Base-by-base conservation (phyloP, 176 grass and related monocot genomes). In the Chrysopogon serrulatus region DNA sequence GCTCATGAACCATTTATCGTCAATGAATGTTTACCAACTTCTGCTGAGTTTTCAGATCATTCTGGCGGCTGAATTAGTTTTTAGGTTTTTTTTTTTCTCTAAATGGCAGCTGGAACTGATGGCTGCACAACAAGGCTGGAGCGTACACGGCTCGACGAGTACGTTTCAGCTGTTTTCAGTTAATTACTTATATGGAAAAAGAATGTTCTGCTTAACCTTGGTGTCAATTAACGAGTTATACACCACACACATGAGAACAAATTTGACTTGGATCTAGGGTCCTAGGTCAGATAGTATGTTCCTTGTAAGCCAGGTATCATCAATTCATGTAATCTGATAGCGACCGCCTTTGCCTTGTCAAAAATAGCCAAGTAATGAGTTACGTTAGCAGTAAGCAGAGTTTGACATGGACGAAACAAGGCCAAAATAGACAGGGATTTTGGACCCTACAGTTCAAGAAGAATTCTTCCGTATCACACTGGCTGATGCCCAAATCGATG, bases 231-330 rank as follows among this genome's bases (percentile, higher is more conserved):
- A 73, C 18, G 16, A 65, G 35, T 5, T 40, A 70, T 40, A 72
- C 43, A 27, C 6, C 6, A 8, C 6, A 28, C 5, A 30, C 40
- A 30, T 28, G 27, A 32, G 23, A 43, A 42, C 5, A 36, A 5
- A 30, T 11, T 4, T 35, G 65, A 41, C 32, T 82, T 82, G 49
- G 3, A 39, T 82, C 39, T 72, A 6, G 37, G 4, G 30, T 83
- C 11, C 8, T 33, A 42, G 69, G 13, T 63, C 28, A 47, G 71
- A 44, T 68, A 47, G 53, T 63, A 19, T 57, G 23, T 65, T 49
- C 30, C 28, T 74, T 83, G 57, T 37, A 74, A 71, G 35, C 27
- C 68, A 74, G 73, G 81, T 48, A 73, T 32, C 6, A 73, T 32
- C 6, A 5, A 4, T 48, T 15, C 19, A 33, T 68, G 13, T 17